Evolutionary conservation across 176 grass and related monocot species (phyloP).

Genomic region (Cenchrus americanus): DNA sequence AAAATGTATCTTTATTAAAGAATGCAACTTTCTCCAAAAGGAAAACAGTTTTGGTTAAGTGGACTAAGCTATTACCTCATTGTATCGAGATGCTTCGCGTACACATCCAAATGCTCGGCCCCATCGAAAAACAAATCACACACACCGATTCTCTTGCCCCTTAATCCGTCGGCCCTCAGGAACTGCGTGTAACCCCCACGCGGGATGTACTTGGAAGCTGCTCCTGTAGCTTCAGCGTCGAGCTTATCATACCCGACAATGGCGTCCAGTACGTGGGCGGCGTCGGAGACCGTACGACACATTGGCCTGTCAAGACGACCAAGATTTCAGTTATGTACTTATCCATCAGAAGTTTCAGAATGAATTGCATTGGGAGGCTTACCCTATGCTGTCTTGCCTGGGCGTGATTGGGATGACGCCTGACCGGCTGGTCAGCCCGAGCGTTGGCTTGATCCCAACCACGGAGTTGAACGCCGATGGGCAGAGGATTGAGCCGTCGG

Average conservation of each 20-base stretch:
- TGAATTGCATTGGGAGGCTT: neutral
- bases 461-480: constrained; percentile 50
- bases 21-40: no score
- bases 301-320: constrained; percentile 36
- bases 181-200: constrained; percentile 53
- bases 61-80: constrained; percentile 41
- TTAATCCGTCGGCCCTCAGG: constrained; percentile 51
- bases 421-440: constrained; percentile 62
- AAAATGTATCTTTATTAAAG: no score
- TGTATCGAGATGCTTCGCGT: constrained; percentile 42
- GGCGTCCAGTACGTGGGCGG: constrained; percentile 56
- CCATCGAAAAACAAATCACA: constrained; percentile 14
- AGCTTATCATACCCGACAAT: constrained; percentile 60
- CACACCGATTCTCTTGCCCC: constrained; percentile 58
- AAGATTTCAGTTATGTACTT: no score
- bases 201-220: constrained; percentile 59
- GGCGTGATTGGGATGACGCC: constrained; percentile 62
- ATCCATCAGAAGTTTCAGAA: neutral
- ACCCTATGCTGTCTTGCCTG: constrained; percentile 59
- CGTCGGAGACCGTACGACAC: constrained; percentile 57
- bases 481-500: constrained; percentile 71
- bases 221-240: constrained; percentile 46
- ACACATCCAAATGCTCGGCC: neutral
- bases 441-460: constrained; percentile 62
- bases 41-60: no score